Percentiles rank a stretch among this genome's conserved stretches.
phyloP scores from a whole-genome alignment of 805 yeast genomes.

The Lipomyces lipofer region DNA sequence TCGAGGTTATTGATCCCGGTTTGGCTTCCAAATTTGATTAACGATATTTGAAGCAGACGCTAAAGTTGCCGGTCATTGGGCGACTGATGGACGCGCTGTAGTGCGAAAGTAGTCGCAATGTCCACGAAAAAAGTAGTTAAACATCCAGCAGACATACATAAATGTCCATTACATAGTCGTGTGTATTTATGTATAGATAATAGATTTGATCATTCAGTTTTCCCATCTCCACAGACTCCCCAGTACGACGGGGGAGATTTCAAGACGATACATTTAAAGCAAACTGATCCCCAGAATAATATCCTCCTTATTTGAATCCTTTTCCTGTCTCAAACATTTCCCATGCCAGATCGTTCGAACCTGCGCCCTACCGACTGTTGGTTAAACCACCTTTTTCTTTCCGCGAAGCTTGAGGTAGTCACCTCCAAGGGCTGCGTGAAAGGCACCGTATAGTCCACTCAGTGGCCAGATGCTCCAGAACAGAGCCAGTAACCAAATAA shows the following conservation, averaged over 20 bases:
- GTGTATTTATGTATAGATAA: neutral
- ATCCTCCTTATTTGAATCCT: neutral
- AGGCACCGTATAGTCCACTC: neutral
- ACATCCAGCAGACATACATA: neutral
- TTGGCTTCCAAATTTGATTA: too few species aligned
- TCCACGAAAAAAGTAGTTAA: too few species aligned
- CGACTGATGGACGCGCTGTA: too few species aligned
- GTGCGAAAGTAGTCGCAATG: too few species aligned
- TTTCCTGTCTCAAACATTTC: neutral
- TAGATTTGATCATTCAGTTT: neutral
- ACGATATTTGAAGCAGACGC: too few species aligned
- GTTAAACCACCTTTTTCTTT: neutral
- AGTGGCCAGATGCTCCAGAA: slow-evolving; percentile 4
- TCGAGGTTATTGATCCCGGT: too few species aligned
- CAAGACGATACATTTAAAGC: neutral
- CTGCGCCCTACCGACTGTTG: neutral
- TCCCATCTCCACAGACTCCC: neutral
- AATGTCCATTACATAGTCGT: neutral
- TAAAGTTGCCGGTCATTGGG: too few species aligned
- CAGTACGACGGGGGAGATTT: neutral
- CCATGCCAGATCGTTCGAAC: too few species aligned
- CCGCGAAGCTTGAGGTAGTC: slow-evolving; percentile 1
- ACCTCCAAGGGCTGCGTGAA: neutral
- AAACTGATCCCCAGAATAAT: neutral
- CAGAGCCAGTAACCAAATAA: neutral